These are phyloP conservation scores for Scleroderma citrinum DNA, from an alignment of 768 basidiomycete genomes.

Conservation along the genomic window DNA sequence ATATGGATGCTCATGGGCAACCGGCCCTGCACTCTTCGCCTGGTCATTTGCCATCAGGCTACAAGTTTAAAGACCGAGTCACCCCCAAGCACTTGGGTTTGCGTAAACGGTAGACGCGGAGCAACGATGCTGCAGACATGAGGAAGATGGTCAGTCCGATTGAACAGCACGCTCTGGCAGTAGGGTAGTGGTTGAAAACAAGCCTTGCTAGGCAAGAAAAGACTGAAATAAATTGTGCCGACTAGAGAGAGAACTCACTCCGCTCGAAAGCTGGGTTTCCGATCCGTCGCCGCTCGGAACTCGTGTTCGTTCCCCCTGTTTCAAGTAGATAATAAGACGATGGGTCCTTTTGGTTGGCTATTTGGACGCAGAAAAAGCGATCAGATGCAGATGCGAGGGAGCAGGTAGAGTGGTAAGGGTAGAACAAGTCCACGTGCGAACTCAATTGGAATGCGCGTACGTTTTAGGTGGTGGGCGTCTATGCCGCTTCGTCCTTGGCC, in stretches of 20 bases:
- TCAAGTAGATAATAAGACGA: conserved; percentile 6
- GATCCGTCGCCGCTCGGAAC: conserved; percentile 35
- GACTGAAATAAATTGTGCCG: neutral
- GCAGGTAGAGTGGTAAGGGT: conserved; percentile 22
- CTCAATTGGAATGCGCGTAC: conserved; percentile 23
- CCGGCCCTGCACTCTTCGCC: conserved; percentile 28
- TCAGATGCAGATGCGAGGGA: neutral
- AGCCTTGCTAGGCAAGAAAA: conserved; percentile 1
- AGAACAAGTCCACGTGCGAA: conserved; percentile 29
- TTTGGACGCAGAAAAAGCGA: conserved; percentile 2
- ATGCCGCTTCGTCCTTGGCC: neutral
- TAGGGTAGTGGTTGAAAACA: conserved; percentile 3
- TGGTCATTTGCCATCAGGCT: conserved; percentile 28
- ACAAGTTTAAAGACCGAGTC: conserved; percentile 23
- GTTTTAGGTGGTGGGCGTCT: conserved; percentile 24
- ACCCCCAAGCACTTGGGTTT: conserved; percentile 21
- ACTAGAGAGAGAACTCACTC: conserved; percentile 25
- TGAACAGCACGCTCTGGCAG: conserved; percentile 1
- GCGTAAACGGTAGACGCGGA: conserved; percentile 28
- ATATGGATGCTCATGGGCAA: conserved; percentile 31
- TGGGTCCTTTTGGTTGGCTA: conserved; percentile 7
- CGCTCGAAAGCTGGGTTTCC: conserved; percentile 33
- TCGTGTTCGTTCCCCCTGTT: conserved; percentile 8
- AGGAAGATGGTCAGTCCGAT: conserved; percentile 7
- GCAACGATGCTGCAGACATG: conserved; percentile 16